phyloP scores from a whole-genome alignment of 1,139 yeast species.

The Taphrina wiesneri region DNA sequence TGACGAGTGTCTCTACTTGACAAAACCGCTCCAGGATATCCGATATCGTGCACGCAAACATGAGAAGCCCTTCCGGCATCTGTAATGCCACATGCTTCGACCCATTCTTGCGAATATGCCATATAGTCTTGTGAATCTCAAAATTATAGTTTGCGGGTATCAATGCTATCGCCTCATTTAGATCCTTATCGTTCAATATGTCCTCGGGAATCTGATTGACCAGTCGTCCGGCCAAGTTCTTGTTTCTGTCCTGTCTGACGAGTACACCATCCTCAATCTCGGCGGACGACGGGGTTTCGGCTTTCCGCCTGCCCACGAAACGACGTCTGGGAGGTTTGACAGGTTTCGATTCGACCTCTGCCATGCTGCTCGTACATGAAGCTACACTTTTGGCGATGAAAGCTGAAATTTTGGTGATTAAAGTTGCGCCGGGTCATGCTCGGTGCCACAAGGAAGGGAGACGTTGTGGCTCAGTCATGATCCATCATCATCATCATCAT shows the following conservation, averaged over 20 bases:
- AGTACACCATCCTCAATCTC: conserved; percentile 34
- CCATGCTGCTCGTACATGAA: not conserved
- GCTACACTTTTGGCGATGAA: too few relatives aligned
- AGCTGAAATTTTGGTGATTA: not conserved
- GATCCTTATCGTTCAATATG: conserved; percentile 71
- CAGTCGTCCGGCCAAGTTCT: conserved; percentile 49
- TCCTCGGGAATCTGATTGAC: conserved; percentile 90
- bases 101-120: conserved; percentile 75
- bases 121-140: conserved; percentile 91
- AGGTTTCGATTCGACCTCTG: conserved; percentile 2
- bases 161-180: conserved; percentile 75
- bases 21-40: conserved; percentile 91
- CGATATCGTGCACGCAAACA: conserved; percentile 80
- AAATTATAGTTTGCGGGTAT: conserved; percentile 91
- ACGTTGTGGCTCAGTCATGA: not conserved
- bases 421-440: conserved; percentile 1
- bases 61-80: conserved; percentile 94
- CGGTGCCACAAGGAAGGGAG: not conserved
- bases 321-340: conserved; percentile 30
- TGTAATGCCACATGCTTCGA: conserved; percentile 87
- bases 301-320: conserved; percentile 17
- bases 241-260: conserved; percentile 5
- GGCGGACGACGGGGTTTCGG: not conserved
- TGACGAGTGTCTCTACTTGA: conserved; percentile 79
- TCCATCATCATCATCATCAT: too few relatives aligned